phyloP scores from a whole-genome alignment of 495 filamentous ascomycete genomes.

The Neurospora hispaniola region DNA sequence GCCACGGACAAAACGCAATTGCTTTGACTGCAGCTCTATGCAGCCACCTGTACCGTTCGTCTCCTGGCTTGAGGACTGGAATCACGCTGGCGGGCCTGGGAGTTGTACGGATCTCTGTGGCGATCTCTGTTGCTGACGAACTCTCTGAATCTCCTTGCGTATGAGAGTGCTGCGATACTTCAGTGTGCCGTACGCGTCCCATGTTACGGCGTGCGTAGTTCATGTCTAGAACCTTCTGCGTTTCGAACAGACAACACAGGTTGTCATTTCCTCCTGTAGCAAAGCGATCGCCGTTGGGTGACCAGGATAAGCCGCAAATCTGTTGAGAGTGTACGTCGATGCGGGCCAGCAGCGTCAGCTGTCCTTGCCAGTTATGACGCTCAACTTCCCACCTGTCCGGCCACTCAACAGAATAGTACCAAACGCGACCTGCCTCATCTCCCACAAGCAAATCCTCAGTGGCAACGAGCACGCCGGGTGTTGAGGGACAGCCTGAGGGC shows the following conservation, averaged over 20 bases:
- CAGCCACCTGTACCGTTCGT: constrained; percentile 60
- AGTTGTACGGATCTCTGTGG: constrained; percentile 4
- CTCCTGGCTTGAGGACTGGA: constrained; percentile 28
- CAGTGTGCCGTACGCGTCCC: constrained; percentile 1
- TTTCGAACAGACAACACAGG: constrained; percentile 69
- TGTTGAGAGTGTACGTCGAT: constrained; percentile 79
- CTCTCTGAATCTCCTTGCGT: constrained; percentile 3
- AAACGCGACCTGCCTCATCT: constrained; percentile 75
- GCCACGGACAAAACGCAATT: constrained; percentile 96
- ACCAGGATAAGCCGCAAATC: constrained; percentile 89
- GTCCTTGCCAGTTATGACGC: constrained; percentile 57
- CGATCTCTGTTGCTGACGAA: constrained; percentile 1
- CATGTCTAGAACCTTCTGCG: constrained; percentile 43
- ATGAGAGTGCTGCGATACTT: not conserved
- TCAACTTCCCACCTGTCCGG: constrained; percentile 46
- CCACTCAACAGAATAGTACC: constrained; percentile 90
- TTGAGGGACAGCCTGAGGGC: constrained; percentile 24
- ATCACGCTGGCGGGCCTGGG: not conserved
- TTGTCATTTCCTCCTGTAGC: constrained; percentile 94
- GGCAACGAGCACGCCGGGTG: constrained; percentile 30
- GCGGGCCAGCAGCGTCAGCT: constrained; percentile 65
- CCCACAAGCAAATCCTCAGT: constrained; percentile 82
- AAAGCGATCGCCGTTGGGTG: constrained; percentile 61
- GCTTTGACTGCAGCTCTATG: constrained; percentile 92
- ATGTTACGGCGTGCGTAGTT: not conserved